Evolutionary conservation across 1,284 basidiomycete genomes (phyloP).

Genomic region (Tranzscheliella williamsii): DNA sequence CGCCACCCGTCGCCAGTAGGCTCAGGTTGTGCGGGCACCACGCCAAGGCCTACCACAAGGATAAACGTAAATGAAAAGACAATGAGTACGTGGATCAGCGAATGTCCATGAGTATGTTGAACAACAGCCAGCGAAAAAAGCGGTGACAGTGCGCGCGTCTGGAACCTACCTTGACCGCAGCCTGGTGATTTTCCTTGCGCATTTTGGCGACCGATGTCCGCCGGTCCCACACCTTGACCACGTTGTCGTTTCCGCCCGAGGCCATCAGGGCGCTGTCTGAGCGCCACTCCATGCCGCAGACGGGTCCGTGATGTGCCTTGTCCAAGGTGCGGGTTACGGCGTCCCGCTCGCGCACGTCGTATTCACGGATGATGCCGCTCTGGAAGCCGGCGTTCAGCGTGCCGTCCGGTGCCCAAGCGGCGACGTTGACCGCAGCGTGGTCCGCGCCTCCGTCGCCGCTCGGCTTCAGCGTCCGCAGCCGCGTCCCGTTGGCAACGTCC

Average conservation of each 20-base stretch:
- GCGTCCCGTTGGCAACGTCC: slow-evolving; percentile 80
- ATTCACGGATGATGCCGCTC: slow-evolving; percentile 56
- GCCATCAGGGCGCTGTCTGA: slow-evolving; percentile 72
- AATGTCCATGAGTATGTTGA: too few relatives aligned
- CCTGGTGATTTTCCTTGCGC: slow-evolving; percentile 73
- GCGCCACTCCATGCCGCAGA: slow-evolving; percentile 58
- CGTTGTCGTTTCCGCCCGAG: slow-evolving; percentile 95
- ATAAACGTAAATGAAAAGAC: neutral
- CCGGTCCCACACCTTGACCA: slow-evolving; percentile 90
- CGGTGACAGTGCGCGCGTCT: too few relatives aligned
- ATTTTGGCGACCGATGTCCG: slow-evolving; percentile 84
- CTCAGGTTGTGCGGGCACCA: slow-evolving; percentile 98
- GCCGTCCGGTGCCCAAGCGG: slow-evolving; percentile 56
- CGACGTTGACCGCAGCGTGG: slow-evolving; percentile 41
- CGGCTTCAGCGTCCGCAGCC: slow-evolving; percentile 71
- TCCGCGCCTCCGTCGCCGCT: slow-evolving; percentile 53
- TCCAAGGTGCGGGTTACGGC: slow-evolving; percentile 48
- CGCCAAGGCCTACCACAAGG: slow-evolving; percentile 77
- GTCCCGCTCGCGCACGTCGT: slow-evolving; percentile 55
- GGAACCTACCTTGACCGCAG: slow-evolving; percentile 55
- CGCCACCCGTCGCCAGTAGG: slow-evolving; percentile 89
- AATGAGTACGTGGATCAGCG: too few relatives aligned
- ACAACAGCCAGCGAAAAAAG: too few relatives aligned
- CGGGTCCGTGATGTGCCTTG: slow-evolving; percentile 53
- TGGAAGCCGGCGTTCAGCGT: slow-evolving; percentile 54